phyloP scores from a whole-genome alignment of 2,329 filamentous ascomycete species.

The Diaporthe amygdali region DNA sequence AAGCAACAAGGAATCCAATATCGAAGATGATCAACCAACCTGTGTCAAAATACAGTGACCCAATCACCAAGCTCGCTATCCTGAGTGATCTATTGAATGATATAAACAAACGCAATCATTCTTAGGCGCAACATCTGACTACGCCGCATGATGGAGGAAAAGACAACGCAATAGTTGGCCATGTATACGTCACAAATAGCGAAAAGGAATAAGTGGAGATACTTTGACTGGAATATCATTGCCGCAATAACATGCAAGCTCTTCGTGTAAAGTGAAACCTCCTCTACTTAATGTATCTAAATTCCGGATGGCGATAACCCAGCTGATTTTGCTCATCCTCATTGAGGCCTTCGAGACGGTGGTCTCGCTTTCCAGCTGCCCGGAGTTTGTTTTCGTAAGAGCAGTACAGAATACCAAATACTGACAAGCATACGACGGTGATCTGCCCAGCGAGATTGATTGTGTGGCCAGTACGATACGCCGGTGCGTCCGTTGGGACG shows the following conservation, averaged over 20 bases:
- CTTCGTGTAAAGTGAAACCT: background rate
- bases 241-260: background rate
- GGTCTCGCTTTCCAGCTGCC: constrained; percentile 51
- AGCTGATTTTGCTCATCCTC: constrained; percentile 52
- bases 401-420: constrained; percentile 57
- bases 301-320: constrained; percentile 60
- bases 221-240: background rate
- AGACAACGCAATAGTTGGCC: too few relatives aligned
- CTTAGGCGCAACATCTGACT: too few relatives aligned
- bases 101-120: too few relatives aligned
- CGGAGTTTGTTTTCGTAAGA: constrained; percentile 57
- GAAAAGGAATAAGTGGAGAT: rapidly evolving
- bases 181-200: background rate
- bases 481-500: constrained; percentile 48
- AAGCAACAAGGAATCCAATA: too few relatives aligned
- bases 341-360: constrained; percentile 53
- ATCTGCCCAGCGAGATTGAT: constrained; percentile 62
- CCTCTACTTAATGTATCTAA: constrained; percentile 52
- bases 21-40: too few relatives aligned
- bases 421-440: constrained; percentile 46
- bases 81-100: background rate
- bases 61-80: background rate
- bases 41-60: background rate
- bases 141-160: background rate
- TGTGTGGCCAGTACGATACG: constrained; percentile 55